Percentiles rank a stretch among this genome's conserved stretches.
phyloP scores from a whole-genome alignment of 176 grass and related monocot species.

The Puya raimondii region DNA sequence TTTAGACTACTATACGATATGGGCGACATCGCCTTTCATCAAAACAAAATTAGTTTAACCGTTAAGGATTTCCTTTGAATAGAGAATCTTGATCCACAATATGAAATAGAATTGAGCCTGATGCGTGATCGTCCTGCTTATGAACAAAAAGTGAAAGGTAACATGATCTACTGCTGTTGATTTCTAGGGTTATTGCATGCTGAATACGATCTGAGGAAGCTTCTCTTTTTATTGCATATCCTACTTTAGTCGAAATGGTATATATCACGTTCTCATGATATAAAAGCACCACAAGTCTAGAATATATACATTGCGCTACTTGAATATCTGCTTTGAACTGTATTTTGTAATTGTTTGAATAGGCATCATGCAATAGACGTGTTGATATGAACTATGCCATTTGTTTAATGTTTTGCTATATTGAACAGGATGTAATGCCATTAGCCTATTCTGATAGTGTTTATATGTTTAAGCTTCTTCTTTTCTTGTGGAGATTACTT shows the following conservation, averaged over 20 bases:
- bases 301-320: neutral
- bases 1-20: too few relatives aligned
- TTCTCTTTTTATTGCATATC: neutral
- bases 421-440: too few relatives aligned
- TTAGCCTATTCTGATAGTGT: too few relatives aligned
- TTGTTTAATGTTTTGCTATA: too few relatives aligned
- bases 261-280: neutral
- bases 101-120: slow-evolving; percentile 19
- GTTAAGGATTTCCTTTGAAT: slow-evolving; percentile 93
- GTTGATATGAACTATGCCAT: too few relatives aligned
- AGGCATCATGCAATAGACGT: too few relatives aligned
- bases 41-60: neutral
- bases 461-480: too few relatives aligned
- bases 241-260: neutral
- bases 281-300: neutral
- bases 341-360: too few relatives aligned
- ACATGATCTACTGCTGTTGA: slow-evolving; percentile 6
- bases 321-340: neutral
- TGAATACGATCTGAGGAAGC: neutral
- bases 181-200: neutral
- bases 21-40: too few relatives aligned
- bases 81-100: slow-evolving; percentile 59
- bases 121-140: slow-evolving; percentile 86
- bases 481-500: too few relatives aligned
- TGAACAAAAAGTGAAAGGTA: slow-evolving; percentile 99